phyloP scores from a whole-genome alignment of 2,329 filamentous ascomycete species.

The Neophaeococcomyces aloes region DNA sequence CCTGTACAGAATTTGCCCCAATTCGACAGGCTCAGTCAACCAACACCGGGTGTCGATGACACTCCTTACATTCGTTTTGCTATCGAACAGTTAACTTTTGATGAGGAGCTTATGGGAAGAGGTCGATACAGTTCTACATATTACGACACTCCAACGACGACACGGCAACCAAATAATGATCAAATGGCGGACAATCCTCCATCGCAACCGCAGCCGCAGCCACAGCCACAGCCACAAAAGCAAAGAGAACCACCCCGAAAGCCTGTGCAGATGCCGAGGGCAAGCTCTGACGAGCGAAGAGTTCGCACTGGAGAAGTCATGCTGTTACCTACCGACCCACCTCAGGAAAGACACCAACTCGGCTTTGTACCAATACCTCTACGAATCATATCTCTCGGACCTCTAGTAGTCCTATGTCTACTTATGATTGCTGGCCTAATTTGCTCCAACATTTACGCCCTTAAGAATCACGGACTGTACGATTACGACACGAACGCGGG shows the following conservation, averaged over 20 bases:
- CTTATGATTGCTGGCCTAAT: conserved; percentile 63
- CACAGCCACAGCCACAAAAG: conserved; percentile 11
- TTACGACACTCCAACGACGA: conserved; percentile 1
- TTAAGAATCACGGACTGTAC: conserved; percentile 53
- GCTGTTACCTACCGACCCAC: conserved; percentile 32
- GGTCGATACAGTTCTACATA: conserved; percentile 39
- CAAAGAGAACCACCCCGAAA: conserved; percentile 7
- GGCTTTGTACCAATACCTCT: conserved; percentile 63
- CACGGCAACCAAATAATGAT: neutral
- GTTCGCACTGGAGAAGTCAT: conserved; percentile 20
- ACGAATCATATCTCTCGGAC: conserved; percentile 52
- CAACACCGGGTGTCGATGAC: conserved; percentile 71
- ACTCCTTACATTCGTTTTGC: conserved; percentile 83
- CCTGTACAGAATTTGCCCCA: conserved; percentile 22
- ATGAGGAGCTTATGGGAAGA: conserved; percentile 52
- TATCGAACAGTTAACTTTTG: conserved; percentile 71
- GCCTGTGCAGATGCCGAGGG: conserved; percentile 7
- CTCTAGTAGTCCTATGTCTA: conserved; percentile 51
- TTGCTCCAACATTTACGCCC: conserved; percentile 61
- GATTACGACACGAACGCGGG: conserved; percentile 60
- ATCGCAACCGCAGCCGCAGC: conserved; percentile 10
- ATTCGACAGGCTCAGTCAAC: conserved; percentile 31
- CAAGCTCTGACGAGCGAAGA: conserved; percentile 11
- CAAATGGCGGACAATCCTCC: neutral
- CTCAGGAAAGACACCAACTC: conserved; percentile 42